Percentiles rank a stretch among this genome's conserved stretches.
Conservation (phyloP, 2,329 filamentous ascomycete species). For the Botrytis pseudocinerea region DNA sequence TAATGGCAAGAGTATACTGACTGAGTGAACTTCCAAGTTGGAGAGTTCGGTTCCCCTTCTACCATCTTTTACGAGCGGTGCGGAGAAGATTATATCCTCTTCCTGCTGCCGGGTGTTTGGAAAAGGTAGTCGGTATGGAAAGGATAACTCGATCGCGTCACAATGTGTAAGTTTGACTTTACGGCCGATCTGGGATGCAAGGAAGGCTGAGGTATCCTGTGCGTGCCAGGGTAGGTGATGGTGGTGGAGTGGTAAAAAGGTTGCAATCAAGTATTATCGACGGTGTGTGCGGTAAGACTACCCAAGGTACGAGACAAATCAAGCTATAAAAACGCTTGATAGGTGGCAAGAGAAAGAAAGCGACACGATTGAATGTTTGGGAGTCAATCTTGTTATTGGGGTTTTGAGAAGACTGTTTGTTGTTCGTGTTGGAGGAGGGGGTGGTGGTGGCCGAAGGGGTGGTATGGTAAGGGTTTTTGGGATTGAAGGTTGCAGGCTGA, state of each 20-base stretch:
- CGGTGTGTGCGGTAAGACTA: slow-evolving; percentile 21
- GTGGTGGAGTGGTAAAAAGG: slow-evolving; percentile 12
- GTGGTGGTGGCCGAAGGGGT: not conserved
- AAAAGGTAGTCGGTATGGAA: slow-evolving; percentile 17
- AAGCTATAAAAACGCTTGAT: not conserved
- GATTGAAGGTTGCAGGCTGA: slow-evolving; percentile 8
- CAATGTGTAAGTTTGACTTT: slow-evolving; percentile 27
- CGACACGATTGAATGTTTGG: slow-evolving; percentile 8
- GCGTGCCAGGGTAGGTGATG: slow-evolving; percentile 32
- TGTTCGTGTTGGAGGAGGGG: not conserved
- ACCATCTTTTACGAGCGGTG: slow-evolving; percentile 71
- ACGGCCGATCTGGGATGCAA: slow-evolving; percentile 25
- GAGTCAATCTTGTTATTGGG: slow-evolving; percentile 2
- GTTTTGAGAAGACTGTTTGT: not conserved
- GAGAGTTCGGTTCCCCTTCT: slow-evolving; percentile 89
- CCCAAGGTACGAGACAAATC: not conserved
- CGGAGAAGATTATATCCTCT: slow-evolving; percentile 38
- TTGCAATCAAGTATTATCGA: slow-evolving; percentile 22
- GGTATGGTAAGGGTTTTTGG: not conserved
- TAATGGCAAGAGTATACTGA: slow-evolving; percentile 33
- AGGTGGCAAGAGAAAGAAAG: slow-evolving; percentile 9
- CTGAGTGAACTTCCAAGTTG: slow-evolving; percentile 99
- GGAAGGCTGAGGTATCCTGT: slow-evolving; percentile 34
- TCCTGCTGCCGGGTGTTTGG: slow-evolving; percentile 26
- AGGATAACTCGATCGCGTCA: slow-evolving; percentile 33